Evolutionary conservation across 495 filamentous ascomycete genomes (phyloP).

Genomic region (Hyaloscypha finlandica): DNA sequence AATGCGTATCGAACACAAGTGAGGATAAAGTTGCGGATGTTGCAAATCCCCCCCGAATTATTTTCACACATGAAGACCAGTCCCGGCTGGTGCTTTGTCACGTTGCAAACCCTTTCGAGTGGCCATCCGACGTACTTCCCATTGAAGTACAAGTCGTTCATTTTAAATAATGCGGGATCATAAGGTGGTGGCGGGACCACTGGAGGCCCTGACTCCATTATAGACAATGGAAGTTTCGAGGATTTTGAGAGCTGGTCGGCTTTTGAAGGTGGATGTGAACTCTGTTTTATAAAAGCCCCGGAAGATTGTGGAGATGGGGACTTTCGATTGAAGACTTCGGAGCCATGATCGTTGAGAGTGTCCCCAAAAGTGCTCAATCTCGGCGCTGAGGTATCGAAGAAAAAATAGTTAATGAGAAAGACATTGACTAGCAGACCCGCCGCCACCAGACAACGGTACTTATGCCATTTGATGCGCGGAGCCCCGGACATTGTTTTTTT

Average conservation of each 20-base stretch:
- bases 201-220: background rate
- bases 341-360: background rate
- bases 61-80: slow-evolving; percentile 51
- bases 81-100: slow-evolving; percentile 40
- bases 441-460: slow-evolving; percentile 23
- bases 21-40: slow-evolving; percentile 54
- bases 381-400: slow-evolving; percentile 17
- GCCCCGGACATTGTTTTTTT: slow-evolving; percentile 8
- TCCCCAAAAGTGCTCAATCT: slow-evolving; percentile 15
- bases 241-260: background rate
- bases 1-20: slow-evolving; percentile 36
- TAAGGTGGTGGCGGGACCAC: background rate
- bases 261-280: background rate
- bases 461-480: slow-evolving; percentile 26
- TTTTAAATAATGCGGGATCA: slow-evolving; percentile 14
- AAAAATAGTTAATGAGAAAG: slow-evolving; percentile 26
- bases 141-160: slow-evolving; percentile 30
- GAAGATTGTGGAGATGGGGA: background rate
- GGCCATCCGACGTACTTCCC: slow-evolving; percentile 44
- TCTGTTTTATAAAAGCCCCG: background rate
- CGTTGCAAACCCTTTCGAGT: slow-evolving; percentile 45
- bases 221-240: background rate
- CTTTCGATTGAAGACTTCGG: background rate
- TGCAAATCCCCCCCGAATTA: slow-evolving; percentile 54
- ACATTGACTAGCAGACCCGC: slow-evolving; percentile 20